phyloP scores from a whole-genome alignment of 2,329 filamentous ascomycete genomes.

The Alternaria sp. region DNA sequence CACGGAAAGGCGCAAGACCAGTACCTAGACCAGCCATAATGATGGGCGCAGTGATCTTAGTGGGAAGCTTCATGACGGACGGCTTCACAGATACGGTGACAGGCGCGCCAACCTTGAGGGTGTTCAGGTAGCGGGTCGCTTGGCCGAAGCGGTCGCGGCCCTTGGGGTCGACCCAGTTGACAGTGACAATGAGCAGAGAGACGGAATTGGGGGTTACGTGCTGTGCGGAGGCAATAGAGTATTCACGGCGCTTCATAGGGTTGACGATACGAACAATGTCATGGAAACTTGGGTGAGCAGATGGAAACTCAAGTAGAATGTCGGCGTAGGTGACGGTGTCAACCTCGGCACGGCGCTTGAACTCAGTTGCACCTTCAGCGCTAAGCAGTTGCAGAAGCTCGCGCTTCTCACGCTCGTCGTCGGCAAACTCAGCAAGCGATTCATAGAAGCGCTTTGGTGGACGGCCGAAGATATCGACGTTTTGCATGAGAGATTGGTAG shows the following conservation, averaged over 20 bases:
- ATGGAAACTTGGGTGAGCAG: conserved; percentile 86
- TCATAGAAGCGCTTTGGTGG: conserved; percentile 99
- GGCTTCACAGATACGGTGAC: conserved; percentile 96
- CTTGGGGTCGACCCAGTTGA: conserved; percentile 89
- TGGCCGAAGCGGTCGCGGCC: conserved; percentile 92
- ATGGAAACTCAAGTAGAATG: conserved; percentile 85
- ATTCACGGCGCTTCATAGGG: conserved; percentile 95
- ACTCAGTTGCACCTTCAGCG: conserved; percentile 82
- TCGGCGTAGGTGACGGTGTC: conserved; percentile 93
- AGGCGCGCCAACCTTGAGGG: conserved; percentile 75
- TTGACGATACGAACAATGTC: conserved; percentile 87
- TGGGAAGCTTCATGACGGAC: conserved; percentile 98
- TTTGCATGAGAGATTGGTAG: conserved; percentile 89
- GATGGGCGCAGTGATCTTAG: conserved; percentile 84
- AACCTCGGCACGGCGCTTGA: conserved; percentile 90
- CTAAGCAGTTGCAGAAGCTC: conserved; percentile 76
- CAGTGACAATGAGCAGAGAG: conserved; percentile 94
- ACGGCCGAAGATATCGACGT: conserved; percentile 95
- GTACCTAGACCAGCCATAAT: conserved; percentile 99
- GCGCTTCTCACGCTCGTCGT: conserved; percentile 81
- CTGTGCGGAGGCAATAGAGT: conserved; percentile 98
- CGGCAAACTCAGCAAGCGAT: conserved; percentile 82
- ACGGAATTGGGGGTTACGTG: conserved; percentile 91
- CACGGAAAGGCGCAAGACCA: conserved; percentile 97
- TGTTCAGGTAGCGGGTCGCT: conserved; percentile 87